phyloP scores from a whole-genome alignment of 2,329 filamentous ascomycete species.

The Escovopsis weberi region DNA sequence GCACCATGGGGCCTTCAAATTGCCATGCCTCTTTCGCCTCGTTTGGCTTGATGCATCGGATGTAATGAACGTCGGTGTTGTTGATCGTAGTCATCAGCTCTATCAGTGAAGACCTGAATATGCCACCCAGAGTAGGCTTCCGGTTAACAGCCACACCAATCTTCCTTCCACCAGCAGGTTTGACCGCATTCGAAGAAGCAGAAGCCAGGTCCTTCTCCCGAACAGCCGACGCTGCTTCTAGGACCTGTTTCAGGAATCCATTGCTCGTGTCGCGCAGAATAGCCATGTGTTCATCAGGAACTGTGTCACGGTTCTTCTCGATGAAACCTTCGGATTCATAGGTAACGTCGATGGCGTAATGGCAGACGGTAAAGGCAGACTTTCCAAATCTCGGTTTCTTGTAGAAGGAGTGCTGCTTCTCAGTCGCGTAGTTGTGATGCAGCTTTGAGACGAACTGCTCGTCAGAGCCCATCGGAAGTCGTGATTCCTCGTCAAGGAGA shows the following conservation, averaged over 20 bases:
- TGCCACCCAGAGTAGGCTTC: conserved; percentile 93
- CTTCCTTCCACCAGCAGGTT: conserved; percentile 66
- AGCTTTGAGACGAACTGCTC: conserved; percentile 95
- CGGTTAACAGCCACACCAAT: conserved; percentile 86
- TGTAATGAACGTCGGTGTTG: conserved; percentile 96
- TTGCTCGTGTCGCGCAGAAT: conserved; percentile 76
- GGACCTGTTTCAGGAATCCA: conserved; percentile 66
- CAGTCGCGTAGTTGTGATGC: conserved; percentile 77
- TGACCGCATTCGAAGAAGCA: conserved; percentile 55
- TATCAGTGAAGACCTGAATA: conserved; percentile 96
- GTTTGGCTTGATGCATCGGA: conserved; percentile 97
- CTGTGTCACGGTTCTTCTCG: conserved; percentile 97
- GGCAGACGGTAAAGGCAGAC: conserved; percentile 92
- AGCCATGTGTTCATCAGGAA: conserved; percentile 95
- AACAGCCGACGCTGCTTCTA: conserved; percentile 73
- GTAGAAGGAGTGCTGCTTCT: conserved; percentile 94
- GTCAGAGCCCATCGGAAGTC: conserved; percentile 91
- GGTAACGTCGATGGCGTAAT: conserved; percentile 95
- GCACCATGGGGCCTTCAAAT: conserved; percentile 96
- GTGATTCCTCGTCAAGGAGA: conserved; percentile 87
- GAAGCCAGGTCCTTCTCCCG: conserved; percentile 74
- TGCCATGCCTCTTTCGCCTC: conserved; percentile 95
- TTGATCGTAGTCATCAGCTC: conserved; percentile 98
- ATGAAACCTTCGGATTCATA: conserved; percentile 99
- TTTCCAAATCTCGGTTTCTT: conserved; percentile 98